Base-by-base conservation (phyloP, 2,329 filamentous ascomycete species). In the Xylariaceae sp. region DNA sequence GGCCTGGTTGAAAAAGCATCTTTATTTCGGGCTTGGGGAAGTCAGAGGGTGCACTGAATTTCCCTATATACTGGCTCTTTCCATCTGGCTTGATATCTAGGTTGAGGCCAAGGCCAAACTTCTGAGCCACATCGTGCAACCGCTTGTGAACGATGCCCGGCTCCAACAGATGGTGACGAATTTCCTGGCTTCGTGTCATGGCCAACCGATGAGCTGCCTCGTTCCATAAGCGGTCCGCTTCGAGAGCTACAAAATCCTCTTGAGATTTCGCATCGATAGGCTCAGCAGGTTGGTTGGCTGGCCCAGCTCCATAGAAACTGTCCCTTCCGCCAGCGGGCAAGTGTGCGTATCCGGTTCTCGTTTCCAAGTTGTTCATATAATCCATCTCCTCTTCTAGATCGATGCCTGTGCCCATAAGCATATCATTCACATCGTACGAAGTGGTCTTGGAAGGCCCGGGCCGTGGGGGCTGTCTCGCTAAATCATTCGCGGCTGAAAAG, bases 381-480 rank as follows among this genome's bases (percentile, higher is more conserved):
- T 92, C 89, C 67, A 95, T 91, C 71, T 96, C 92, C 60, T 91
- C 91, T 53, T 88, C 86, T 40, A 96, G 74, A 75, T 96, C 90
- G 59, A 97, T 91, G 43, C 91, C 92, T 13, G 91, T 93, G 15
- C 89, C 90, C 15, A 87, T 87, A 49, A 96, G 74, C 44, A 92
- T 89, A 73, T 97, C 92, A 60, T 88, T 90, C 39, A 92, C 81
- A 65, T 96, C 91, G 64, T 92, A 85, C 52, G 83, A 76, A 50
- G 79, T 78, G 49, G 81, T 80, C 60, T 85, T 91, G 10, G 81
- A 79, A 36, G 84, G 81, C 60, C 78, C 77, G 53, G 78, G 84
- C 65, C 82, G 84, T 64, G 81, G 85, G 64, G 81, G 84, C 83
- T 86, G 39, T 69, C 64, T 51, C 72, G 76, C 8, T 64, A 62